A percentile compares a stretch with the other conserved stretches of the same genome.
These are phyloP conservation scores for Danielia reshetovae DNA, from an alignment of 805 yeast genomes.

Conservation along the genomic window DNA sequence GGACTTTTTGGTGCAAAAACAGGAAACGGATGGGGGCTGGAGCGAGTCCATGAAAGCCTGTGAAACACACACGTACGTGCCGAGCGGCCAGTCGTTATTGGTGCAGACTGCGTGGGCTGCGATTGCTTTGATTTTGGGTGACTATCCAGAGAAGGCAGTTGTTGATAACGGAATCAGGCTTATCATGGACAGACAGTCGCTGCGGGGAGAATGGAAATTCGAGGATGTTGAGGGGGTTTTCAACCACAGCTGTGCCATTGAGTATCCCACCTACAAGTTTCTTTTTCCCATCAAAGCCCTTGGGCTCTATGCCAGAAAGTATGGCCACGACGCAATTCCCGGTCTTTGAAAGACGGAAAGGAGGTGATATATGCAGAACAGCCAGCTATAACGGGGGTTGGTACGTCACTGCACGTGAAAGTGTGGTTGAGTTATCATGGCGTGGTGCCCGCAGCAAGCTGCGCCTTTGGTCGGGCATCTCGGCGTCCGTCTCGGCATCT, in stretches of 20 bases:
- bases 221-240: conserved; percentile 94
- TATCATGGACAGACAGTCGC: conserved; percentile 60
- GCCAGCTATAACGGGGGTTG: no score
- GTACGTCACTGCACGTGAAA: no score
- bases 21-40: conserved; percentile 94
- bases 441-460: no score
- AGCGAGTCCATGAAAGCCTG: conserved; percentile 90
- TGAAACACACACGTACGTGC: conserved; percentile 75
- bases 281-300: conserved; percentile 90
- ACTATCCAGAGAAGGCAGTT: conserved; percentile 66
- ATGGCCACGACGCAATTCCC: conserved; percentile 19
- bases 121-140: conserved; percentile 74
- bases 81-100: conserved; percentile 57
- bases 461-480: no score
- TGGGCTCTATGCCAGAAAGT: conserved; percentile 55
- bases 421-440: no score
- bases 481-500: no score
- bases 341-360: no score
- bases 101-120: conserved; percentile 95
- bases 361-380: no score
- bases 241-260: conserved; percentile 87
- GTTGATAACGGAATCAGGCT: conserved; percentile 62
- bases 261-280: conserved; percentile 90
- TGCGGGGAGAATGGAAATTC: conserved; percentile 79
- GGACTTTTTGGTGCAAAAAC: conserved; percentile 74